These are phyloP conservation scores for Porphyra umbilicalis DNA, from an alignment of 31 red algal species.

Conservation along the genomic window DNA sequence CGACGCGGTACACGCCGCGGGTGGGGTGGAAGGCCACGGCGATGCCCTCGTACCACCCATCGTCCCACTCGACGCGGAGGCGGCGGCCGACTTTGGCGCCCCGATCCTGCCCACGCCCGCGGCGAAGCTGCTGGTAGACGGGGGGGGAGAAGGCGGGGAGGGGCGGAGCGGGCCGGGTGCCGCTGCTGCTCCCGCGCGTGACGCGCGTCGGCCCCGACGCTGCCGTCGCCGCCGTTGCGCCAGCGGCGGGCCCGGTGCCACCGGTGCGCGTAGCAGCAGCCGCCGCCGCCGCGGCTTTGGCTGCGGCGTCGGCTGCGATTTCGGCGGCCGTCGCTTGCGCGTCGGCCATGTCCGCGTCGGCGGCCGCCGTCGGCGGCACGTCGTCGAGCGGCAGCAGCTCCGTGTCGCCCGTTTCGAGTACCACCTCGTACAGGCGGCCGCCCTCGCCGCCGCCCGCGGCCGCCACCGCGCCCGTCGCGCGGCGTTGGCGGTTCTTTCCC, in stretches of 20 bases:
- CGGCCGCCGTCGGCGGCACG: background rate
- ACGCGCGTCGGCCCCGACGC: too few species aligned
- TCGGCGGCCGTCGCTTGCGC: background rate
- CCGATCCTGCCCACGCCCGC: background rate
- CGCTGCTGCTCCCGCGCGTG: background rate
- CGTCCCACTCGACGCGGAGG: constrained; percentile 55
- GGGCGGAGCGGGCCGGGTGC: too few species aligned
- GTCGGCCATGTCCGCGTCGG: background rate
- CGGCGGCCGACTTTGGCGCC: constrained; percentile 30
- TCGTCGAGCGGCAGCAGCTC: background rate
- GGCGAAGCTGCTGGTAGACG: background rate
- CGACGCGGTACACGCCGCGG: constrained; percentile 52
- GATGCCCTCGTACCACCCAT: constrained; percentile 72
- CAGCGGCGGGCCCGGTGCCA: too few species aligned
- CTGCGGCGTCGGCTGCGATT: background rate
- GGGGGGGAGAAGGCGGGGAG: background rate
- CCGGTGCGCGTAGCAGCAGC: background rate
- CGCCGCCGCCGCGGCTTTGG: background rate
- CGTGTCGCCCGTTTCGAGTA: background rate
- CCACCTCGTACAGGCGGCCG: background rate
- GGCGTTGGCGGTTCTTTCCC: too few species aligned
- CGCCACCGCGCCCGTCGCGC: background rate
- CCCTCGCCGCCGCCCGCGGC: background rate
- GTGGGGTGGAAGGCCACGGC: constrained; percentile 41
- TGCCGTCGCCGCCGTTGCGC: too few species aligned